These are phyloP conservation scores for Coemansia sp. DNA, from an alignment of 192 early-diverging fungal species.

Conservation along the genomic window DNA sequence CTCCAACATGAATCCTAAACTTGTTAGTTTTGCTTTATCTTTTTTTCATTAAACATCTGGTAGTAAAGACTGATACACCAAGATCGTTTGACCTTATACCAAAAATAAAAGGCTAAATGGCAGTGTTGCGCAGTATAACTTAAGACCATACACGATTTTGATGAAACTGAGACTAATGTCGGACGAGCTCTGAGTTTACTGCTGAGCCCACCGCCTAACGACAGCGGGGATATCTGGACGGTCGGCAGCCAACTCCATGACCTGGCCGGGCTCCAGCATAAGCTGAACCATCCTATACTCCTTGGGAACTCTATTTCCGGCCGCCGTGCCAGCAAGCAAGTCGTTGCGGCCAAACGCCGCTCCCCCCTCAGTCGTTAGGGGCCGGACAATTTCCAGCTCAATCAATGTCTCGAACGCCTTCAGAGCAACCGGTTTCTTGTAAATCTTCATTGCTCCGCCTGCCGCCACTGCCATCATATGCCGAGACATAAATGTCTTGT, in stretches of 20 bases:
- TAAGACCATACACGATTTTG: too few relatives aligned
- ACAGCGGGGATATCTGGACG: slow-evolving; percentile 62
- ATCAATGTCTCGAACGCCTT: slow-evolving; percentile 86
- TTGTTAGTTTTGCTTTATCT: too few relatives aligned
- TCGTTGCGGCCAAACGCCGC: slow-evolving; percentile 30
- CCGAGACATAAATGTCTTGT: slow-evolving; percentile 76
- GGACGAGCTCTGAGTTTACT: neutral
- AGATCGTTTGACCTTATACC: too few relatives aligned
- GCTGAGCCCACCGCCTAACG: slow-evolving; percentile 63
- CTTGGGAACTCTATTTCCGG: slow-evolving; percentile 66
- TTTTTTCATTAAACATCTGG: too few relatives aligned
- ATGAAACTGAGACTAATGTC: neutral
- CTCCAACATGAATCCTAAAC: neutral
- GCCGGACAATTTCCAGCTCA: slow-evolving; percentile 66
- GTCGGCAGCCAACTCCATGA: slow-evolving; percentile 59
- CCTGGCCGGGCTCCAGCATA: slow-evolving; percentile 68
- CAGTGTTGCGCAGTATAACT: too few relatives aligned
- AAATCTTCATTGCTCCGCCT: slow-evolving; percentile 64
- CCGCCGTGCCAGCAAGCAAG: slow-evolving; percentile 35
- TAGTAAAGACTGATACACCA: slow-evolving; percentile 4
- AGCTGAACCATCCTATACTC: slow-evolving; percentile 84
- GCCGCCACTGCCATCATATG: slow-evolving; percentile 46
- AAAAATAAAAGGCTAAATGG: too few relatives aligned
- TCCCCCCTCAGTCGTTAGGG: slow-evolving; percentile 16
- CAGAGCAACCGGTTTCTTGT: slow-evolving; percentile 76